phyloP scores from a whole-genome alignment of 352 stramenopile genomes.

The Halophytophthora batemanensis region DNA sequence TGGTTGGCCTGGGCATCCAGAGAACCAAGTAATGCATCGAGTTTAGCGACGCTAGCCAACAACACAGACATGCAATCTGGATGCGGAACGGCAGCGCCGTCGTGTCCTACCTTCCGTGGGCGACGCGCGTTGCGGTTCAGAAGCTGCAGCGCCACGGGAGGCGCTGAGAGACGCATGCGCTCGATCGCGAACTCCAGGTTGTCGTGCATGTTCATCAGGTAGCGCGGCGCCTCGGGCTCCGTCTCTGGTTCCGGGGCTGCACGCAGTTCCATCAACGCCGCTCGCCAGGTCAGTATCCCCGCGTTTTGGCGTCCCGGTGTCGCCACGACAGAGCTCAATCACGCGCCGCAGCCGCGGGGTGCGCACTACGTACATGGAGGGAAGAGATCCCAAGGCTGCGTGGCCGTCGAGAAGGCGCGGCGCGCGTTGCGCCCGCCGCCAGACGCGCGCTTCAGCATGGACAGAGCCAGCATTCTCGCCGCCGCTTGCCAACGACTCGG shows the following conservation, averaged over 20 bases:
- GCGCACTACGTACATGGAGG: conserved; percentile 32
- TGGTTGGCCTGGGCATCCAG: conserved; percentile 34
- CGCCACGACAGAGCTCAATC: no score
- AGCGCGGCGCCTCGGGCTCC: conserved; percentile 28
- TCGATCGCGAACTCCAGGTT: conserved; percentile 58
- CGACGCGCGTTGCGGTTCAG: conserved; percentile 43
- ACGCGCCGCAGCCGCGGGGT: no score
- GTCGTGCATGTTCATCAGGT: conserved; percentile 54
- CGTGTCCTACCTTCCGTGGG: conserved; percentile 37
- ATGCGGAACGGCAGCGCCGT: background rate
- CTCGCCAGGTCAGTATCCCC: no score
- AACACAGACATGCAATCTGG: background rate
- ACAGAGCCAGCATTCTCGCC: conserved; percentile 12
- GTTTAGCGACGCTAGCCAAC: background rate
- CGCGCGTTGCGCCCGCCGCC: background rate
- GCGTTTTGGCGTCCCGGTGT: no score
- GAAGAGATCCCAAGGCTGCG: conserved; percentile 48
- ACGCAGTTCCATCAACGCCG: background rate
- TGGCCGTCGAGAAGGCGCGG: conserved; percentile 30
- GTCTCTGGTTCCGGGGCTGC: conserved; percentile 9
- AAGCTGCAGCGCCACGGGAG: conserved; percentile 39
- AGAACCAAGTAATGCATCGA: background rate
- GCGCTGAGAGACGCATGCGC: conserved; percentile 41
- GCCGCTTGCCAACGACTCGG: no score
- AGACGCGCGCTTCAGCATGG: conserved; percentile 18